Evolutionary conservation across 2,329 filamentous ascomycete genomes (phyloP), one percentile per base, ranked within the genome.

Genomic region (Ophiostoma piceae): DNA sequence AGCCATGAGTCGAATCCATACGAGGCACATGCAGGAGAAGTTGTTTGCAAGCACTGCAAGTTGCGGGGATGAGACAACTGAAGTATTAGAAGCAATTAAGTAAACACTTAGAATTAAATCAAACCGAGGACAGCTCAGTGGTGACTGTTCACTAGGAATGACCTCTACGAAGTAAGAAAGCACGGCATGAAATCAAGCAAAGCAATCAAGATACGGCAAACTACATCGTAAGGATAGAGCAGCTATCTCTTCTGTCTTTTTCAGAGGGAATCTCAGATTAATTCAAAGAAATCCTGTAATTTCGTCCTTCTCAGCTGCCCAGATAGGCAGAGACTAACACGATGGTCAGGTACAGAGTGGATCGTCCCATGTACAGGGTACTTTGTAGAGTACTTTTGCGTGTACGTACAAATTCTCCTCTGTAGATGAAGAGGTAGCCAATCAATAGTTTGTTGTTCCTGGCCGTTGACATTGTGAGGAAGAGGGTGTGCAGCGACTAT

Each of bases 301-400:
- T 26, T 57, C 51, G 2, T 26, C 22, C 22, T 57, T 57, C 51
- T 57, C 51, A 57, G 51, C 51, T 29, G 51, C 51, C 51, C 51
- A 26, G n/a, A 57, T 14, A 57, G 51, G n/a, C 51, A 57, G 51
- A 26, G 51, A 57, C 51, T 57, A 57, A 57, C 51, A 57, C 22
- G 51, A 57, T 29, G 51, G 51, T 57, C 51, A 57, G 51, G 51
- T 57, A 57, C 51, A 57, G 22, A 57, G 51, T 57, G 51, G 51
- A 57, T 11, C 51, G 9, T 57, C 51, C 7, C 51, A 57, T 57
- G 51, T 26, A 29, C 26, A 54, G n/a, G 7, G 47, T 54, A 57
- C 51, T 26, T 11, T 12, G 35, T 26, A 57, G 22, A 22, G 51
- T 57, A 57, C 51, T 26, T 22, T 12, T 57, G 51, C 3, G 39